Evolutionary conservation across 2,329 filamentous ascomycete species (phyloP).

Genomic region (Metarhizium brunneum): DNA sequence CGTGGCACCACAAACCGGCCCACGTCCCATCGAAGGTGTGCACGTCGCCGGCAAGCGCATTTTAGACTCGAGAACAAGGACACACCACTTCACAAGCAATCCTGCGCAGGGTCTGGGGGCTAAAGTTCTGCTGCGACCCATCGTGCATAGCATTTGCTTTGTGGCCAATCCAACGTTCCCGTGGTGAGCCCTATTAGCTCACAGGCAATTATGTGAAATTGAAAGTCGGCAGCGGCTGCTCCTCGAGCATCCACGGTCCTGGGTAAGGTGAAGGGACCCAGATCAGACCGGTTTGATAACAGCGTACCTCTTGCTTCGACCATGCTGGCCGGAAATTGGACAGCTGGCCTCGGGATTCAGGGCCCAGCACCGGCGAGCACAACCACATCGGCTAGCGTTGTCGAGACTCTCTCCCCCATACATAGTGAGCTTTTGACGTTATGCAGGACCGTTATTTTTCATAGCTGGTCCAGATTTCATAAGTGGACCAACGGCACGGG

Average conservation of each 20-base stretch:
- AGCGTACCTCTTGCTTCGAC: background rate
- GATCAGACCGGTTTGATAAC: background rate
- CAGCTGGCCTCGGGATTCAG: background rate
- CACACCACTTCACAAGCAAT: constrained; percentile 1
- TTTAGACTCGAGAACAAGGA: background rate
- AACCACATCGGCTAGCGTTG: background rate
- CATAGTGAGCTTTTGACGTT: background rate
- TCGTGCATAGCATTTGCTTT: background rate
- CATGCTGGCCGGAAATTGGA: background rate
- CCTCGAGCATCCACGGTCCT: background rate
- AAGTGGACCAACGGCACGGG: constrained; percentile 1
- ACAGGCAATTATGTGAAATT: background rate
- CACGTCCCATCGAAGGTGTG: background rate
- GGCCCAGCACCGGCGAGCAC: background rate
- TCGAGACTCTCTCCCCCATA: background rate
- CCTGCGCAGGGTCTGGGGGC: background rate
- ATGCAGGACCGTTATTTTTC: background rate
- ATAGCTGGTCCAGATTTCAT: background rate
- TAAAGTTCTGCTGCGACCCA: background rate
- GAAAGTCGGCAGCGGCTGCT: background rate
- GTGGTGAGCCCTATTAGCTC: background rate
- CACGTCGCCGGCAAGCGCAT: background rate
- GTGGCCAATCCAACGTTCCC: background rate
- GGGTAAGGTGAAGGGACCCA: background rate
- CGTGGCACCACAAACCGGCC: constrained; percentile 4